Evolutionary conservation across 164 flowering plant species (phyloP).

Genomic region (Chimonanthus salicifolius): DNA sequence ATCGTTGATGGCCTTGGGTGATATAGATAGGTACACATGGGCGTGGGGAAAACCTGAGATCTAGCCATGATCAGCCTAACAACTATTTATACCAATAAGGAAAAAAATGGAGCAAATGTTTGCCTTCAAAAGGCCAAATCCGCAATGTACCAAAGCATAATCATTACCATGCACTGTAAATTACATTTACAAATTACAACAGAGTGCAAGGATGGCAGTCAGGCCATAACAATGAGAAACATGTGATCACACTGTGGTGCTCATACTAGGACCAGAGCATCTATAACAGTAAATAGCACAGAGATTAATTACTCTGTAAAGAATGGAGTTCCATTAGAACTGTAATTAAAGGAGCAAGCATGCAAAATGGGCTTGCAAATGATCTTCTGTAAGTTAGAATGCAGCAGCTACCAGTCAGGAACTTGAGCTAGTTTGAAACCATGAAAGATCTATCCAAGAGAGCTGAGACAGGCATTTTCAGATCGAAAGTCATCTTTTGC

Average conservation of each 20-base stretch:
- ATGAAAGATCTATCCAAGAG: slow-evolving; percentile 51
- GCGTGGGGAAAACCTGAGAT: no score
- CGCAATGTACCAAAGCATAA: neutral
- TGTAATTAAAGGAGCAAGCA: neutral
- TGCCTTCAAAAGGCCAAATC: neutral
- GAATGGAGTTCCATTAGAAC: slow-evolving; percentile 3
- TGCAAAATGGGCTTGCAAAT: neutral
- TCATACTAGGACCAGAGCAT: neutral
- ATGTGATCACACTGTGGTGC: neutral
- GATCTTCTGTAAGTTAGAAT: neutral
- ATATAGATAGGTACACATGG: no score
- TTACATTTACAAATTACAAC: neutral
- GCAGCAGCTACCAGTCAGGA: neutral
- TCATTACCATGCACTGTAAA: neutral
- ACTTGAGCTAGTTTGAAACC: slow-evolving; percentile 23
- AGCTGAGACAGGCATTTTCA: slow-evolving; percentile 48
- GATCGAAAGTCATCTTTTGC: slow-evolving; percentile 52
- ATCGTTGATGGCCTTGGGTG: no score
- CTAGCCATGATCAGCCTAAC: no score
- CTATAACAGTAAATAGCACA: neutral
- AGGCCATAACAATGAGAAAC: neutral
- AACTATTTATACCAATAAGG: no score
- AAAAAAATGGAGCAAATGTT: no score
- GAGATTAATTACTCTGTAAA: slow-evolving; percentile 6
- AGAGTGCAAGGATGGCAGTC: neutral